Evolutionary conservation across 371 early-diverging fungal species (phyloP).

Genomic region (Mucor irregularis): DNA sequence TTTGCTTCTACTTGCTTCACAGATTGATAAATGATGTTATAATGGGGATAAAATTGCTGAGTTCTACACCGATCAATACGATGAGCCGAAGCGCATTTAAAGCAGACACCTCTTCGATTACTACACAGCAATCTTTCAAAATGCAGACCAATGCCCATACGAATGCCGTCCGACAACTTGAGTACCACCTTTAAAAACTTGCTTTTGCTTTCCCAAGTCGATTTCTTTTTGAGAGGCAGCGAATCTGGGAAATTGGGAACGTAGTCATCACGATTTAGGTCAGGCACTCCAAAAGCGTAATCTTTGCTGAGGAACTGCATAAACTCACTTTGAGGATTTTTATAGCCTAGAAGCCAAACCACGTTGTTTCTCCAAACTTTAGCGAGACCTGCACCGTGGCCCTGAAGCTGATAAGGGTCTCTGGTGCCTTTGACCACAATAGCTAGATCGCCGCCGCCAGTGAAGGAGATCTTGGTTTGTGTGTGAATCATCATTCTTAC

Average conservation of each 20-base stretch:
- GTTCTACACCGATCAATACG: constrained; percentile 15
- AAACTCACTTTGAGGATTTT: constrained; percentile 31
- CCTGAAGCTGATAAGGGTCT: constrained; percentile 29
- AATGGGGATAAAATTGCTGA: constrained; percentile 38
- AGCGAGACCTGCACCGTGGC: constrained; percentile 30
- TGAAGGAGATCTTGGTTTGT: constrained; percentile 36
- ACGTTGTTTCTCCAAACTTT: constrained; percentile 36
- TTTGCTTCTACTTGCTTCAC: constrained; percentile 31
- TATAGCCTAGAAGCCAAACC: constrained; percentile 28
- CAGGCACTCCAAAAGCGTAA: constrained; percentile 37
- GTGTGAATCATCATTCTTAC: constrained; percentile 62
- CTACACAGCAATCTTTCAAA: constrained; percentile 22
- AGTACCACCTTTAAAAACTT: constrained; percentile 41
- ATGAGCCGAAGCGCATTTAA: not conserved
- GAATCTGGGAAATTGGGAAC: constrained; percentile 16
- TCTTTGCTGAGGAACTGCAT: constrained; percentile 39
- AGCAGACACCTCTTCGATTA: not conserved
- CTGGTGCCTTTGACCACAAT: constrained; percentile 32
- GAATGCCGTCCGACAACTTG: constrained; percentile 44
- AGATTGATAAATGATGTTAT: constrained; percentile 38
- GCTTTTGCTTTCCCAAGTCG: not conserved
- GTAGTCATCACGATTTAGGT: constrained; percentile 16
- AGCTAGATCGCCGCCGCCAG: constrained; percentile 51
- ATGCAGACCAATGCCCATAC: constrained; percentile 51
- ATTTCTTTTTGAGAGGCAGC: not conserved